Evolutionary conservation across 2,329 filamentous ascomycete genomes (phyloP).

Genomic region (Fusarium nelsonii): DNA sequence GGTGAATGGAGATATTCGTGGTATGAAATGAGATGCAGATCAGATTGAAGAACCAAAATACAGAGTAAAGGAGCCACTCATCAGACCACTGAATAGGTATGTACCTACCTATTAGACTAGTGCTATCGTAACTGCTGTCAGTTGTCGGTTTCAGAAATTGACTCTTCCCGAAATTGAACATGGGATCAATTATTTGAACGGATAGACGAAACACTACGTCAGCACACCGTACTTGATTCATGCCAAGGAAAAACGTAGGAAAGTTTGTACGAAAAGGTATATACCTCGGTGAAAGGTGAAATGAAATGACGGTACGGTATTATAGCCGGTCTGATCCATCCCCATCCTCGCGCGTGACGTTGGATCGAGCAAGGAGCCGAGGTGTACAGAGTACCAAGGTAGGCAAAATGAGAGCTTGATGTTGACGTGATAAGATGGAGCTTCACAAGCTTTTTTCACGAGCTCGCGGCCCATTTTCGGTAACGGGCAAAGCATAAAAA

Average conservation of each 20-base stretch:
- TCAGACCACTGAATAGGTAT: conserved; percentile 2
- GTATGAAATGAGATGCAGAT: conserved; percentile 42
- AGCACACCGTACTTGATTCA: conserved; percentile 16
- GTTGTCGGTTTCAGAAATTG: conserved; percentile 1
- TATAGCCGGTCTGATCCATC: conserved; percentile 32
- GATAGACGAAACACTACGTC: conserved; percentile 26
- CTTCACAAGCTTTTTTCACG: conserved; percentile 44
- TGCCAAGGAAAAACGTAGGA: conserved; percentile 22
- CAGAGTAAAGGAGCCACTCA: conserved; percentile 7
- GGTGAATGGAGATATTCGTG: not conserved
- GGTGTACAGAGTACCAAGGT: conserved; percentile 39
- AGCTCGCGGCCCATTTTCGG: conserved; percentile 35
- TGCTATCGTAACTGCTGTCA: not conserved
- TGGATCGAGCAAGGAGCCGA: conserved; percentile 30
- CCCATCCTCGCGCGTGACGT: conserved; percentile 30
- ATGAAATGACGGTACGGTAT: not conserved
- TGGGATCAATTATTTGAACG: conserved; percentile 29
- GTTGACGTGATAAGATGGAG: conserved; percentile 25
- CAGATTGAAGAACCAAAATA: conserved; percentile 35
- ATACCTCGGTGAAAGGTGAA: conserved; percentile 34
- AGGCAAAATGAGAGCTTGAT: conserved; percentile 23
- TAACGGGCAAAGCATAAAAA: conserved; percentile 37
- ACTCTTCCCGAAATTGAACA: conserved; percentile 1
- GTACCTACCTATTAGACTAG: not conserved
- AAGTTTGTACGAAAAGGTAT: conserved; percentile 31